These are phyloP conservation scores for Pecoramyces ruminantium DNA, from an alignment of 192 early-diverging fungal species.

Conservation along the genomic window DNA sequence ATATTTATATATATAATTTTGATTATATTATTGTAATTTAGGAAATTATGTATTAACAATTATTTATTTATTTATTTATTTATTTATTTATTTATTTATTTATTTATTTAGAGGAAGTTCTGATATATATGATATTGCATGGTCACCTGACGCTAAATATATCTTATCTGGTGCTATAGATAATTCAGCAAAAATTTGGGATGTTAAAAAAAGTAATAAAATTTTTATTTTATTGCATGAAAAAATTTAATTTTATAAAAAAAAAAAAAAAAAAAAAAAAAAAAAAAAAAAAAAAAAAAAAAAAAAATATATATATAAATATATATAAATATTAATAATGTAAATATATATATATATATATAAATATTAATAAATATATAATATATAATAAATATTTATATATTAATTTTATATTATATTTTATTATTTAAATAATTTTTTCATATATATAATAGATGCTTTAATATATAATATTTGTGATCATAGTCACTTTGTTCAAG, in stretches of 20 bases:
- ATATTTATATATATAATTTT: too few relatives aligned
- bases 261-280: conserved; percentile 1
- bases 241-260: not conserved
- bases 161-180: conserved; percentile 77
- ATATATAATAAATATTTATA: too few relatives aligned
- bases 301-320: not conserved
- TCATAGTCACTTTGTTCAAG: conserved; percentile 90
- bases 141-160: conserved; percentile 73
- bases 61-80: too few relatives aligned
- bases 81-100: too few relatives aligned
- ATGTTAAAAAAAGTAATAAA: conserved; percentile 44
- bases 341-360: too few relatives aligned
- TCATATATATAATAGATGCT: too few relatives aligned
- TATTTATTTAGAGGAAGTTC: conserved; percentile 42
- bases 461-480: conserved; percentile 13
- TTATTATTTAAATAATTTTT: too few relatives aligned
- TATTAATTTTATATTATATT: not conserved
- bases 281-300: not conserved
- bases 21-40: too few relatives aligned
- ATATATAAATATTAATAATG: too few relatives aligned
- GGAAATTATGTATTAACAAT: too few relatives aligned
- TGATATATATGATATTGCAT: conserved; percentile 83
- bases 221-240: not conserved
- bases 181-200: conserved; percentile 73
- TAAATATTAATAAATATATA: too few relatives aligned